These are phyloP conservation scores for Amanita brunnescens DNA, from an alignment of 768 basidiomycete genomes.

Conservation along the genomic window DNA sequence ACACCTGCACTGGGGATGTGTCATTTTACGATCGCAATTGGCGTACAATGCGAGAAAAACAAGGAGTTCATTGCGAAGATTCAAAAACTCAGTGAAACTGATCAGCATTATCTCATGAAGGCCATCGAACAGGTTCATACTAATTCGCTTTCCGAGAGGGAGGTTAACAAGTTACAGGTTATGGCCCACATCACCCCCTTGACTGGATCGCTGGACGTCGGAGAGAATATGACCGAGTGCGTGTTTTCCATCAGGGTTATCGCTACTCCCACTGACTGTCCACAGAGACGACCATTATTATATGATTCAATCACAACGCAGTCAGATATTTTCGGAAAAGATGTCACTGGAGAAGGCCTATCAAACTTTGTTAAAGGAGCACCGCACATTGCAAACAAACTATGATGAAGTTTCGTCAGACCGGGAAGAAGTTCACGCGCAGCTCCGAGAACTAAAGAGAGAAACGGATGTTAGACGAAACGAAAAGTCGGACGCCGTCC, in stretches of 20 bases:
- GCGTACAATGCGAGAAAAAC: slow-evolving; percentile 84
- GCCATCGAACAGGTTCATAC: slow-evolving; percentile 77
- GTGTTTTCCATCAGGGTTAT: slow-evolving; percentile 18
- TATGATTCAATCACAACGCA: slow-evolving; percentile 72
- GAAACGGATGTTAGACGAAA: slow-evolving; percentile 53
- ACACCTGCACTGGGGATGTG: slow-evolving; percentile 66
- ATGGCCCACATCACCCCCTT: slow-evolving; percentile 64
- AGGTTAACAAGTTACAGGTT: slow-evolving; percentile 34
- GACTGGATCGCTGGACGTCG: slow-evolving; percentile 36
- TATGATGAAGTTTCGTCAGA: slow-evolving; percentile 73
- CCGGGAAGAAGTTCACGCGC: slow-evolving; percentile 63
- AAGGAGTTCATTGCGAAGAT: slow-evolving; percentile 86
- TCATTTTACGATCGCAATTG: slow-evolving; percentile 74
- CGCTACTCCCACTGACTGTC: neutral
- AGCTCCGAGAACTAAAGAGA: slow-evolving; percentile 50
- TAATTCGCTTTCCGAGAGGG: neutral
- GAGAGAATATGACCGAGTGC: slow-evolving; percentile 75
- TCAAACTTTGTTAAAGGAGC: slow-evolving; percentile 65
- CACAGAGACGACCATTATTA: slow-evolving; percentile 84
- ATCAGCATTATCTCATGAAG: slow-evolving; percentile 88
- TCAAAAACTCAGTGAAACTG: slow-evolving; percentile 68
- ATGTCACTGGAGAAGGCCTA: slow-evolving; percentile 81
- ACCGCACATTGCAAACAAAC: slow-evolving; percentile 62
- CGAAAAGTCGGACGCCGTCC: slow-evolving; percentile 68
- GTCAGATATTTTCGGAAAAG: slow-evolving; percentile 73